Evolutionary conservation across 2,329 filamentous ascomycete genomes (phyloP).

Genomic region (Furcasterigmium sp.): DNA sequence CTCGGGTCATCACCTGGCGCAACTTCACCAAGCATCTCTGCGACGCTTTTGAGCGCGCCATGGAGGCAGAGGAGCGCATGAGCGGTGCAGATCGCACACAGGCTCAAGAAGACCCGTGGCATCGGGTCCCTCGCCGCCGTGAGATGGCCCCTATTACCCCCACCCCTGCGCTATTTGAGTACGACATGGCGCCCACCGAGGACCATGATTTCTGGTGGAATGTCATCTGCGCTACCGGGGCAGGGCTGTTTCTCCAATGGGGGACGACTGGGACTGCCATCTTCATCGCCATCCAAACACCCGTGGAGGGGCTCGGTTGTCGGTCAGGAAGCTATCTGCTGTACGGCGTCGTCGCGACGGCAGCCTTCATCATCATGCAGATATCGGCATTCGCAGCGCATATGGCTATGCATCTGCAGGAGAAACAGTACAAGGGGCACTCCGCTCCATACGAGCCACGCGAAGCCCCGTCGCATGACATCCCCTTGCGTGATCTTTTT

Average conservation of each 20-base stretch:
- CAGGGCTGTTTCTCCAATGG: conserved; percentile 11
- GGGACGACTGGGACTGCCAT: conserved; percentile 10
- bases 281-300: conserved; percentile 12
- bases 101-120: not conserved
- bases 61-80: not conserved
- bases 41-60: conserved; percentile 7
- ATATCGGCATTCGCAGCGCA: conserved; percentile 5
- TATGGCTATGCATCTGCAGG: not conserved
- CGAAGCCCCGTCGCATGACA: not conserved
- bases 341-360: conserved; percentile 7
- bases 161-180: not conserved
- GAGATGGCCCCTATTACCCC: not conserved
- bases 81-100: not conserved
- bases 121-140: not conserved
- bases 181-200: not conserved
- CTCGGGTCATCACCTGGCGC: conserved; percentile 13
- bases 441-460: not conserved
- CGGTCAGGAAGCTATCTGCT: conserved; percentile 14
- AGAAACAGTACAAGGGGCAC: not conserved
- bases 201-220: conserved; percentile 9
- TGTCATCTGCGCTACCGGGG: conserved; percentile 6
- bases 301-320: conserved; percentile 13
- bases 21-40: conserved; percentile 11
- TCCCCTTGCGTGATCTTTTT: not conserved
- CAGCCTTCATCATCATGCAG: conserved; percentile 10